These are phyloP conservation scores for Rubus parviflorus DNA, from an alignment of 306 rosid genomes.

Conservation along the genomic window DNA sequence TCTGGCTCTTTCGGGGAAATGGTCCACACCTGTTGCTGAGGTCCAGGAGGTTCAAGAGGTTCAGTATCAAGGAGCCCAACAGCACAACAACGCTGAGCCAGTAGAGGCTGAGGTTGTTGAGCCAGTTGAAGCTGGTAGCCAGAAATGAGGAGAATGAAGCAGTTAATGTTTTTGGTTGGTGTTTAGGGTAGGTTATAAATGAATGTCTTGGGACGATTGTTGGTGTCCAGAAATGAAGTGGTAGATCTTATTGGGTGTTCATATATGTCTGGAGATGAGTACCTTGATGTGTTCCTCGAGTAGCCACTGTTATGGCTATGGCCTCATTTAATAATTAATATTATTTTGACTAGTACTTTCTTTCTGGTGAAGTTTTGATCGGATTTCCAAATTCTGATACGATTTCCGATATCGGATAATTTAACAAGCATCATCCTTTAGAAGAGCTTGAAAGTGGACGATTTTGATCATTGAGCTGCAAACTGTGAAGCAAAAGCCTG, in stretches of 20 bases:
- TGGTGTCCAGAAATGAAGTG: not conserved
- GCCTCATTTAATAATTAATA: not conserved
- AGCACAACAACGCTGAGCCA: constrained; percentile 16
- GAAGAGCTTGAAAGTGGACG: not conserved
- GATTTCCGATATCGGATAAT: not conserved
- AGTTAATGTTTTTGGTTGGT: not conserved
- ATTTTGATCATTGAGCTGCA: too few relatives aligned
- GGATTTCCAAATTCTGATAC: not conserved
- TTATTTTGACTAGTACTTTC: not conserved
- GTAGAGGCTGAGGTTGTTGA: constrained; percentile 57
- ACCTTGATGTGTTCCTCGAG: not conserved
- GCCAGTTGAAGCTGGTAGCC: constrained; percentile 52
- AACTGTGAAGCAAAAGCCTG: too few relatives aligned
- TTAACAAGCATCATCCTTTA: not conserved
- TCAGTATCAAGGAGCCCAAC: constrained; percentile 33
- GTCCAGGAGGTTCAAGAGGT: constrained; percentile 16
- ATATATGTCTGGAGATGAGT: not conserved
- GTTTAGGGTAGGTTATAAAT: not conserved
- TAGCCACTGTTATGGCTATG: not conserved
- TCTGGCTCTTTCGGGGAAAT: constrained; percentile 70
- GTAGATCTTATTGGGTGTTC: not conserved
- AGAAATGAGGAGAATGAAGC: constrained; percentile 45
- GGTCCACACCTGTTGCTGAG: constrained; percentile 44
- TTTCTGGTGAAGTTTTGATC: not conserved
- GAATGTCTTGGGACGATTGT: not conserved